Base-by-base conservation (phyloP, 2,329 filamentous ascomycete species). In the Myriosclerotinia duriaeana region DNA sequence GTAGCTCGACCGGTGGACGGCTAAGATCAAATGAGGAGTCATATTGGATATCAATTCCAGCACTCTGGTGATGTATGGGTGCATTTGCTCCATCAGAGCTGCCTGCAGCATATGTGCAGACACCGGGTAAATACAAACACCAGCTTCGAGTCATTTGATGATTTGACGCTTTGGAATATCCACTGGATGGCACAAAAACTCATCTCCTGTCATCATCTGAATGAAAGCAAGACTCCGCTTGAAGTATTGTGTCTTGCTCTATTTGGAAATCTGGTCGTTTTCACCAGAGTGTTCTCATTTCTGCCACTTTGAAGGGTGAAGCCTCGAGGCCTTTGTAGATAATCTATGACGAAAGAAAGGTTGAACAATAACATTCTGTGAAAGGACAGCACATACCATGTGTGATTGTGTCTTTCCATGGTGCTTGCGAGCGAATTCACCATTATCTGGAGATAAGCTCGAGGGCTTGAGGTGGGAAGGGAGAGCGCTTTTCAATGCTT, bases 351-450 rank as follows among this genome's bases (percentile, higher is more conserved):
- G 30, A 26, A 34, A 46, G 12, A 38, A 15, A 30, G 1, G 38
- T 60, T 53, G 66, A 44, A 53, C 38, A 22, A 44, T 38, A 38
- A 38, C 1, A 44, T 48, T 36, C n/a, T 36, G 44, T 36, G 34
- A 60, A 52, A 64, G 50, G 52, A 66, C 30, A 61, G 66, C 38
- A 88, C 90, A 87, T 81, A 90, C 90, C 87, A 93, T 91, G 80
- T 93, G 90, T 69, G 89, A 92, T 79, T 90, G 89, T 73, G 89
- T 90, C 86, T 93, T 93, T 81, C 90, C 90, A 79, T 93, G 90
- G 78, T 92, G 91, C 78, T 88, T 87, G 73, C 84, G 83, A 74
- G 84, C 80, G 71, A 87, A 79, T 69, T 79, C 83, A 73, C 78
- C 80, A 26, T 77, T 76, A 70, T 78, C 80, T 68, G 76, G 77